Evolutionary conservation across 106 monocot genomes (phyloP).

Genomic region (Hemerocallis citrina): DNA sequence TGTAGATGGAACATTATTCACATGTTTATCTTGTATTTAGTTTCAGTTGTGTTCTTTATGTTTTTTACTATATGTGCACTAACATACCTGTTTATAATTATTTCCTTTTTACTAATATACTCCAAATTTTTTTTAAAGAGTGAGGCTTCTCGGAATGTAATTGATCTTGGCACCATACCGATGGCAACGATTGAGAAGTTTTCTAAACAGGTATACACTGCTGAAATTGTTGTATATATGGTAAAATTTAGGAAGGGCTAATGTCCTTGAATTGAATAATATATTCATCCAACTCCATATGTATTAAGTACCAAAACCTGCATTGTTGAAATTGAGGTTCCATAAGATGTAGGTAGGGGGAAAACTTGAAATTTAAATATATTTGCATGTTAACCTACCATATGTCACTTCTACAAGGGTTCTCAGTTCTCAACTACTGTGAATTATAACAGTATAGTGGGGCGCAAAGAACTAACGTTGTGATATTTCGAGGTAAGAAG

Average conservation of each 20-base stretch:
- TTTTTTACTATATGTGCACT: no score
- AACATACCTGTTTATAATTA: background rate
- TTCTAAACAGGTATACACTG: slow-evolving; percentile 63
- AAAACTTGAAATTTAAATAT: no score
- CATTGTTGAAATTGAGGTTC: no score
- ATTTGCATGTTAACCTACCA: no score
- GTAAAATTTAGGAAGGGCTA: background rate
- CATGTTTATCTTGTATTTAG: background rate
- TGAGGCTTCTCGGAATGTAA: slow-evolving; percentile 55
- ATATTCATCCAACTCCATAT: background rate
- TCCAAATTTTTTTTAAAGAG: slow-evolving; percentile 38
- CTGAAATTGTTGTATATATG: background rate
- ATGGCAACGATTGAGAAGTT: slow-evolving; percentile 90
- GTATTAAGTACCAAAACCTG: background rate
- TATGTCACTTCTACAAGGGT: no score
- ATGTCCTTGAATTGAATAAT: background rate
- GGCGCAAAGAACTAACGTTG: no score
- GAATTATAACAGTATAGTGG: no score
- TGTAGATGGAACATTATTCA: background rate
- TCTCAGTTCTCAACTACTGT: no score
- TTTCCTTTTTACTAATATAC: background rate
- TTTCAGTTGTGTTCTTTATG: background rate
- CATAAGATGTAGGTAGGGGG: no score
- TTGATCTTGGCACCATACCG: slow-evolving; percentile 94
- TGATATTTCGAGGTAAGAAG: no score